Base-by-base conservation (phyloP, 2,329 filamentous ascomycete genomes). In the Penicillium sp. region DNA sequence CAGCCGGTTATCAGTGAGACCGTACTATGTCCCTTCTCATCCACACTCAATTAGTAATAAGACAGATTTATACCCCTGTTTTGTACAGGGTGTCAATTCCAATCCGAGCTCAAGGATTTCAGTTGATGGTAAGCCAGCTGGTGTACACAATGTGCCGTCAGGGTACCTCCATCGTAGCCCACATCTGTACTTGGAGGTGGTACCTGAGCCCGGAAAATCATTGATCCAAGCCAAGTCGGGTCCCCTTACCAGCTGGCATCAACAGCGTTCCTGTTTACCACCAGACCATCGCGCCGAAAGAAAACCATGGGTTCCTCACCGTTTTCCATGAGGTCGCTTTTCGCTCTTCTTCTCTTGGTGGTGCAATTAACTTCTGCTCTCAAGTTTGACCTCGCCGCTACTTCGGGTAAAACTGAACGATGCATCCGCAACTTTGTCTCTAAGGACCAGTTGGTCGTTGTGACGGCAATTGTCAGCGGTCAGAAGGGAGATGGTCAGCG, bases 391-490 rank as follows among this genome's bases (percentile, higher is more conserved):
- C 82, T 98, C 52, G 73, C 81, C 62, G 88, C 90, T 39, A 78
- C 80, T 68, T 82, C 85, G 61, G 70, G 70, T 39, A 82, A 79
- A 64, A 81, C 84, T 65, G 86, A 91, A 74, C 82, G 91, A 75
- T 98, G 93, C 76, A 87, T 98, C 70, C 83, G 91, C 69, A 98
- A 98, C 76, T 98, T 96, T 70, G 90, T 96, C 57, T 80, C 82
- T 52, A 86, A 83, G 72, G 90, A 96, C 66, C 95, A 93, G 56
- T 76, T 98, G 57, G 93, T 98, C 37, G 91, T 97, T 32, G 91
- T 98, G 45, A 97, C 91, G 48, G 88, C 90, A 47, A 95, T 83
- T 50, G 79, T 95, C 48, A 82, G 85, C 67, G 93, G 93, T n/a
- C 75, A 75, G 58, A 88, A 85, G 73, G 91, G 90, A 49, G 93